Percentiles rank a stretch among this genome's conserved stretches.
Evolutionary conservation across 1,139 yeast genomes (phyloP).

Genomic region (Tardiomyces blankii): DNA sequence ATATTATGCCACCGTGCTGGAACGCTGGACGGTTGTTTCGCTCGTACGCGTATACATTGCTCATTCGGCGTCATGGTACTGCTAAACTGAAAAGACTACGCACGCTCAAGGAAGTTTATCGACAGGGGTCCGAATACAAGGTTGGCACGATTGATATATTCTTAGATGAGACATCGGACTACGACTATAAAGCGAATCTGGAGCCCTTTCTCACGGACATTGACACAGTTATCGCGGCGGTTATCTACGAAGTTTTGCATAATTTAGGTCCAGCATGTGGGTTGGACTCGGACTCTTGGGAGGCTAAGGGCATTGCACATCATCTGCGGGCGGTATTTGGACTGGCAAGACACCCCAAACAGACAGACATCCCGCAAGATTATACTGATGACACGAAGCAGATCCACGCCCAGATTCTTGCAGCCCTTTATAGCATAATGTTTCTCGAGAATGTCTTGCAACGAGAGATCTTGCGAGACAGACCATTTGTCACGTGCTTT

Average conservation of each 20-base stretch:
- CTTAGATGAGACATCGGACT: background rate
- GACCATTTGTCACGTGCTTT: background rate
- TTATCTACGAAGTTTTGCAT: background rate
- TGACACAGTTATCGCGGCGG: background rate
- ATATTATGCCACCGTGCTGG: background rate
- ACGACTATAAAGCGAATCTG: background rate
- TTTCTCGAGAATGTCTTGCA: background rate
- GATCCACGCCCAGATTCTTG: background rate
- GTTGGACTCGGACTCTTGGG: background rate
- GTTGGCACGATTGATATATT: background rate
- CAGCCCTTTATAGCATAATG: background rate
- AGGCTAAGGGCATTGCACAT: background rate
- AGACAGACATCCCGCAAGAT: background rate
- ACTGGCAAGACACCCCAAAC: background rate
- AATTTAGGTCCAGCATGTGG: background rate
- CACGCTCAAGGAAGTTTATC: background rate
- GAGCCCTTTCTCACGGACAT: background rate
- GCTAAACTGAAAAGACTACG: background rate
- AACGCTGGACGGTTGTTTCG: background rate
- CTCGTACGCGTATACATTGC: background rate
- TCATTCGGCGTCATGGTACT: background rate
- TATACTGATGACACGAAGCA: background rate
- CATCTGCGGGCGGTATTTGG: background rate
- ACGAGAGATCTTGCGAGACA: background rate
- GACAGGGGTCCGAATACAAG: background rate